Conservation (phyloP, 2,329 filamentous ascomycete genomes). For the Ceratocystis colombiana region DNA sequence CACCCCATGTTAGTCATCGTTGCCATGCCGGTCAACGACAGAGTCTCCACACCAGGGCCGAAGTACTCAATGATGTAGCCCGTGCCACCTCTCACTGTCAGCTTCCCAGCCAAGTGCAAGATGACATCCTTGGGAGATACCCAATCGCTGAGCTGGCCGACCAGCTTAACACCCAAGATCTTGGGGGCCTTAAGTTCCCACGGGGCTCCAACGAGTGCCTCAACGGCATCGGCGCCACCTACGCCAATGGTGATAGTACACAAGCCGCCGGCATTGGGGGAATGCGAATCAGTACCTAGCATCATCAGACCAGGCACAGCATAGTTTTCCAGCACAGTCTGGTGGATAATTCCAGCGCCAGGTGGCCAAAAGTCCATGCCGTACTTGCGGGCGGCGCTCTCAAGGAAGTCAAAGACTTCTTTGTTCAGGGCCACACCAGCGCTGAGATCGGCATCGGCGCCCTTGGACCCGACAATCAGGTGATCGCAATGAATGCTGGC, state of each 20-base stretch:
- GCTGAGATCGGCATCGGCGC: constrained; percentile 74
- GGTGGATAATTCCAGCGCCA: constrained; percentile 90
- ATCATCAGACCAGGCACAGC: constrained; percentile 96
- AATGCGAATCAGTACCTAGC: constrained; percentile 95
- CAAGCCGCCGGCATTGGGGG: constrained; percentile 90
- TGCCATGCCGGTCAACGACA: constrained; percentile 88
- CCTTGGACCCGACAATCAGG: constrained; percentile 90
- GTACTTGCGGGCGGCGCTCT: constrained; percentile 82
- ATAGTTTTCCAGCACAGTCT: constrained; percentile 97
- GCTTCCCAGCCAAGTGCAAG: constrained; percentile 71
- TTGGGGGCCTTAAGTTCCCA: constrained; percentile 97
- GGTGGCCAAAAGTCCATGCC: constrained; percentile 95
- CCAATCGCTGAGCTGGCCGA: constrained; percentile 80
- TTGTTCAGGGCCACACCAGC: constrained; percentile 83
- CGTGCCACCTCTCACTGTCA: constrained; percentile 89
- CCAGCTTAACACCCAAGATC: constrained; percentile 73
- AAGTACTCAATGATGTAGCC: constrained; percentile 93
- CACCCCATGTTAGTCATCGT: constrained; percentile 79
- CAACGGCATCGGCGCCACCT: constrained; percentile 91
- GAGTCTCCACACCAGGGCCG: constrained; percentile 75
- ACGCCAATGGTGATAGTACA: constrained; percentile 94
- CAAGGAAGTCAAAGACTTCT: constrained; percentile 95
- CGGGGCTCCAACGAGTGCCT: constrained; percentile 88
- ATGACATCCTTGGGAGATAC: constrained; percentile 94
- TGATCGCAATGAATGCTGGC: constrained; percentile 99